Percentiles rank a stretch among this genome's conserved stretches.
Conservation (phyloP, 306 rosid genomes). For the Begonia masoniana region DNA sequence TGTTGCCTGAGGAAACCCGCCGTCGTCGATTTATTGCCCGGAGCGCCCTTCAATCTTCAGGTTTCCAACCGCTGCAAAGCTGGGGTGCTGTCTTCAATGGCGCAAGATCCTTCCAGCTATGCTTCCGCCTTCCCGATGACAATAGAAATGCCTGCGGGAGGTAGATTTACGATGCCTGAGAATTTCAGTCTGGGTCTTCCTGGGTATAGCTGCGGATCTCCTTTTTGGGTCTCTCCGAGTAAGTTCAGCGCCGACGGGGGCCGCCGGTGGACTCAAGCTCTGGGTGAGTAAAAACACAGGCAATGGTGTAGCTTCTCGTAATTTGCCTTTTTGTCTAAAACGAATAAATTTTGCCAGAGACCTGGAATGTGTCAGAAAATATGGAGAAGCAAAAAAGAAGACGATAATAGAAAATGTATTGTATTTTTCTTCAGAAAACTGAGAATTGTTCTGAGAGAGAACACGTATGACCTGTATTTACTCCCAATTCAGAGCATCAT, state of each 20-base stretch:
- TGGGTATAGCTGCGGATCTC: constrained; percentile 48
- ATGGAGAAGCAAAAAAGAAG: no score
- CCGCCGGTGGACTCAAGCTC: constrained; percentile 45
- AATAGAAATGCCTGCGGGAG: constrained; percentile 12
- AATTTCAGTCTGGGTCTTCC: constrained; percentile 51
- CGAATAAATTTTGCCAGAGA: constrained; percentile 21
- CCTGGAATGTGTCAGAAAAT: no score
- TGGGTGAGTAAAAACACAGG: constrained; percentile 26
- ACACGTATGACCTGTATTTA: constrained; percentile 55
- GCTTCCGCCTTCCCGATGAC: constrained; percentile 43
- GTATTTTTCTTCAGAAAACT: no score
- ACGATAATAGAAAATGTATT: no score
- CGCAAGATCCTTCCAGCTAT: constrained; percentile 16
- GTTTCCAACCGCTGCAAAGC: no score
- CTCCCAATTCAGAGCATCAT: constrained; percentile 51
- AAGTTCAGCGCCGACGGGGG: constrained; percentile 27
- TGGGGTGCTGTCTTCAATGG: no score
- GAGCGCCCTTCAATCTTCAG: no score
- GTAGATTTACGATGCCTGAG: constrained; percentile 16
- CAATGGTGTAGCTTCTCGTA: neutral
- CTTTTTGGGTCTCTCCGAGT: constrained; percentile 37
- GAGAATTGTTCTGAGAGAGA: no score
- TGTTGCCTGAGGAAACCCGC: no score
- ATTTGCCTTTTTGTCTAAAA: no score
- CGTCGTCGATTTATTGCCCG: no score